phyloP scores from a whole-genome alignment of 768 basidiomycete species.

The Candolleomyces efflorescens region DNA sequence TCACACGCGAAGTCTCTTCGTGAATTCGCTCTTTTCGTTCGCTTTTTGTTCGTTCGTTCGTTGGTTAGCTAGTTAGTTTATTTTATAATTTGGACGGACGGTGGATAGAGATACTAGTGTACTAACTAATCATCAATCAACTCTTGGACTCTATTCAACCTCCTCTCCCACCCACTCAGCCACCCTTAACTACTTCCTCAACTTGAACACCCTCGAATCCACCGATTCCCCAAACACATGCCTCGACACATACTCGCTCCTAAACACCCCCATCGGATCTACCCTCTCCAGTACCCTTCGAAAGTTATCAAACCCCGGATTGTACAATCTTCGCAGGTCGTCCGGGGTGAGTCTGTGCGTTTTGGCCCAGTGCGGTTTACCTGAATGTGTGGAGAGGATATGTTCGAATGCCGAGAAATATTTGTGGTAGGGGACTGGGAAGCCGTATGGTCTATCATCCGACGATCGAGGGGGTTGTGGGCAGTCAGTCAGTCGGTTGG shows the following conservation, averaged over 20 bases:
- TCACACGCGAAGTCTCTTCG: slow-evolving; percentile 14
- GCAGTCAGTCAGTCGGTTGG: not conserved
- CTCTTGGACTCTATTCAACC: not conserved
- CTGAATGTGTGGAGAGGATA: slow-evolving; percentile 64
- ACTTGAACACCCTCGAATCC: slow-evolving; percentile 38
- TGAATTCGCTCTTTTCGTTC: too few species aligned
- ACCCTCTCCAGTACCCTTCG: slow-evolving; percentile 56
- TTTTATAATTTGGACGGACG: too few species aligned
- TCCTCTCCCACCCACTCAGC: too few species aligned
- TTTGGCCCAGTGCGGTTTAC: slow-evolving; percentile 97
- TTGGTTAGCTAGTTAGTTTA: too few species aligned
- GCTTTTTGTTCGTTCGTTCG: too few species aligned
- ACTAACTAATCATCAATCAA: not conserved
- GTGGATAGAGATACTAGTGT: too few species aligned
- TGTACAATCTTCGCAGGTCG: slow-evolving; percentile 59
- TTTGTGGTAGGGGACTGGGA: slow-evolving; percentile 74
- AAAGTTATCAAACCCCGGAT: slow-evolving; percentile 80
- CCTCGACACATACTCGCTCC: slow-evolving; percentile 85
- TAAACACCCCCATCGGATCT: slow-evolving; percentile 75
- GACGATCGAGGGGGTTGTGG: not conserved
- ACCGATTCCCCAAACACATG: slow-evolving; percentile 71
- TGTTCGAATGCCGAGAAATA: slow-evolving; percentile 75
- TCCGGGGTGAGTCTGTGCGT: slow-evolving; percentile 70
- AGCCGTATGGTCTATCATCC: slow-evolving; percentile 87
- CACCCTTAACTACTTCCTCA: not conserved